Evolutionary conservation across 148 eudicot genomes (phyloP), one percentile per base, ranked within the genome.

Genomic region (Silene conica): DNA sequence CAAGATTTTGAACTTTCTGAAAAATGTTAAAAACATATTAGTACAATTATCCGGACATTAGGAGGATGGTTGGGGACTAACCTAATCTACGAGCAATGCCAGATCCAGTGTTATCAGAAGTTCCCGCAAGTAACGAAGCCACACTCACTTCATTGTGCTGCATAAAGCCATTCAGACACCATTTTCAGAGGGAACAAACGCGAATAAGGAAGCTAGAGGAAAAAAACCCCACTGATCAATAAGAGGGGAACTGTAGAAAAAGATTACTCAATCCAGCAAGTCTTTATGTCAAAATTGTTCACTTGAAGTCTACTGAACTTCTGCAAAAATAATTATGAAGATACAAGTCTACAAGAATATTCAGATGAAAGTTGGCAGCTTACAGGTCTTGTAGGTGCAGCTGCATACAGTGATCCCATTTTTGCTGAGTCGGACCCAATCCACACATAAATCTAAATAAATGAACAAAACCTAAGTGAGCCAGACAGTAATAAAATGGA

Each of bases 41-140:
- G 16, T 21, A 21, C 31, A 21, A 1, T 61, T 21, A 21, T 23
- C 9, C 8, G 66, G 18, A 25, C 1, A 16, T 63, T 16, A 41
- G 43, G 6, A 34, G 45, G 21, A 26, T 64, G 5, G 54, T 31
- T 6, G 34, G 60, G 68, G 60, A 76, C 23, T 78, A 77, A 88
- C 98, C 98, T 84, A 91, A 76, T 50, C 98, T 85, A 63, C 92
- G 92, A 68, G 98, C 95, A 72, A 91, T 85, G 77, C 97, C 85
- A 70, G 92, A 84, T 66, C 97, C 98, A 71, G 90, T 85, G 76
- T 90, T 93, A 83, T 93, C 98, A 84, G 97, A 86, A 77, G 87
- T 76, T 61, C 92, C 87, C 48, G 89, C 95, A 61, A 89, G 87
- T 74, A 93, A 74, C 59, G 90, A 80, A 73, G 90, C 80, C 34